Evolutionary conservation across 768 basidiomycete species (phyloP), one percentile per base, ranked within the genome.

Genomic region (Cystobasidiopsis lactophilus): DNA sequence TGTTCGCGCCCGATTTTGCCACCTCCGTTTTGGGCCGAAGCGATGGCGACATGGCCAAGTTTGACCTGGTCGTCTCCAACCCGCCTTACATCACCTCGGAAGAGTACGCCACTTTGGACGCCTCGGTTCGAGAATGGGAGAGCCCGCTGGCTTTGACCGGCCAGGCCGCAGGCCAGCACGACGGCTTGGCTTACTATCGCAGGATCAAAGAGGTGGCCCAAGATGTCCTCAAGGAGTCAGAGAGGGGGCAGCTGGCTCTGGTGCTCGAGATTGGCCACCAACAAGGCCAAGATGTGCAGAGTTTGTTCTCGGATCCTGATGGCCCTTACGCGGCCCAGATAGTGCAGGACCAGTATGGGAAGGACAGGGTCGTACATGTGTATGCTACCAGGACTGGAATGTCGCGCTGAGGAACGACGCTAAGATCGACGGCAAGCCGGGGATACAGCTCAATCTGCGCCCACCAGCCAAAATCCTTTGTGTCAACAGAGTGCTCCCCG

Each of bases 81-180:
- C 82, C 82, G 24, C 82, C 85, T 10, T 95, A 93, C 67, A 82
- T 95, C 58, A 71, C 85, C 35, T 71, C 65, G 57, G 59, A 66
- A 37, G 78, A 80, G 54, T 89, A 78, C 63, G 66, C 74, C 40
- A 49, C 60, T 23, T 73, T 95, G 31, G 74, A 79, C 7, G 55
- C 62, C n/a, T 78, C 77, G 45, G 88, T 95, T 50, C 74, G 68
- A 48, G 70, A 74, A 50, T 82, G 75, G 64, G 91, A 96, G 66
- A 85, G 89, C 67, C 75, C 72, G 9, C 71, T 69, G 16, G 89
- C 89, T 11, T 74, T 95, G 23, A 71, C 86, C 40, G 86, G 83
- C 13, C 30, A 30, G 23, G 10, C 27, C 35, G 21, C 50, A 24
- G 50, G 19, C 38, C 48, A 57, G 3, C 64, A 60, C 24, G 60